Evolutionary conservation across 2,329 filamentous ascomycete genomes (phyloP).

Genomic region (Lachnellula arida): DNA sequence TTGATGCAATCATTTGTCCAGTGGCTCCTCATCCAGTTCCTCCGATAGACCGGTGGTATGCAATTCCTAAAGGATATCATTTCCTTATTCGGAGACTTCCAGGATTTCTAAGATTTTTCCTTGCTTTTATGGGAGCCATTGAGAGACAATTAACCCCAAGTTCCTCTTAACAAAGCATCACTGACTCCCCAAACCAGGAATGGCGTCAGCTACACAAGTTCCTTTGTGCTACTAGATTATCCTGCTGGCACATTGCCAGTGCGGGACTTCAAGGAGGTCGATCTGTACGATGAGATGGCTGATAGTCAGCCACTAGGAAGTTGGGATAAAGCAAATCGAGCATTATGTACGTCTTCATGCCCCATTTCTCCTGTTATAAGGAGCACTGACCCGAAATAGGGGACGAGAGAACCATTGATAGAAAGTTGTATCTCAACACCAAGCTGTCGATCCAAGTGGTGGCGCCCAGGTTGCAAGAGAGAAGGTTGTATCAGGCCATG

Average conservation of each 20-base stretch:
- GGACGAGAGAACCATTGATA: constrained; percentile 26
- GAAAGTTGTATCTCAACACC: constrained; percentile 28
- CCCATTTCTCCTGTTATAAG: no score
- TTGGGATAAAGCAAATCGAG: constrained; percentile 57
- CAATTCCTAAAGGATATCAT: no score
- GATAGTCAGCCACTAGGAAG: constrained; percentile 39
- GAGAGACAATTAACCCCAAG: no score
- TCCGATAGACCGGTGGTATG: constrained; percentile 50
- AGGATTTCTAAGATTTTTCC: no score
- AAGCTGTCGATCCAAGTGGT: constrained; percentile 28
- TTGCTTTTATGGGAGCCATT: no score
- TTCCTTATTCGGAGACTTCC: no score
- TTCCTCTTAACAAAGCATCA: no score
- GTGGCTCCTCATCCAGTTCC: constrained; percentile 61
- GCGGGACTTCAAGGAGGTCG: constrained; percentile 41
- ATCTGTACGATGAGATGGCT: constrained; percentile 47
- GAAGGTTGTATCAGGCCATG: constrained; percentile 27
- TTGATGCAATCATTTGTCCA: constrained; percentile 61
- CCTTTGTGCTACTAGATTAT: constrained; percentile 59
- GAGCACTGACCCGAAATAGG: constrained; percentile 17
- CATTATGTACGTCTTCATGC: constrained; percentile 44
- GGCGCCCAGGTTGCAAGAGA: constrained; percentile 28
- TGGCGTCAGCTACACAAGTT: constrained; percentile 56
- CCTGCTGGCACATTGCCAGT: constrained; percentile 55
- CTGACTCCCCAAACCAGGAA: constrained; percentile 33